A percentile compares a stretch with the other conserved stretches of the same genome.
Evolutionary conservation across 1,284 basidiomycete genomes (phyloP).

Genomic region (Apiotrichum laibachii): DNA sequence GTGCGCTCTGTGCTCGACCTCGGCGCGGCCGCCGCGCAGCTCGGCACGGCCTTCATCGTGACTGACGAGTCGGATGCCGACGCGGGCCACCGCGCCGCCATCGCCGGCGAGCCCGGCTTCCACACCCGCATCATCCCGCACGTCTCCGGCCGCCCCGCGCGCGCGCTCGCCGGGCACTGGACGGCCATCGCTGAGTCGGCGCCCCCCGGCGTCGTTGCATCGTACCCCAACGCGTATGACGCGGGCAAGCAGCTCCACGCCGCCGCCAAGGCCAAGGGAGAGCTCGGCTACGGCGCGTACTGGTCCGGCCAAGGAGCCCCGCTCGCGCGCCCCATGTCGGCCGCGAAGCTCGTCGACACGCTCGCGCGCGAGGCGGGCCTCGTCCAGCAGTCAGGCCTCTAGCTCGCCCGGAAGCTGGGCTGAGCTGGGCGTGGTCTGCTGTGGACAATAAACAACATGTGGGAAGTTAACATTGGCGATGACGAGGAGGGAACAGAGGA

Average conservation of each 20-base stretch:
- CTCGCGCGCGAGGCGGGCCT: constrained; percentile 22
- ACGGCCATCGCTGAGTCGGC: constrained; percentile 18
- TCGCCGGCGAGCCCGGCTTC: constrained; percentile 13
- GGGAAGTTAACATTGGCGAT: no score
- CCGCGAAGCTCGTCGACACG: constrained; percentile 25
- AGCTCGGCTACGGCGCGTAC: constrained; percentile 33
- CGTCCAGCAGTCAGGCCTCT: constrained; percentile 15
- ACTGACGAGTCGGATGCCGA: constrained; percentile 36
- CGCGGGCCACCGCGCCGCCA: constrained; percentile 25
- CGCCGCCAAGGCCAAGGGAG: constrained; percentile 33
- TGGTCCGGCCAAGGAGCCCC: constrained; percentile 42
- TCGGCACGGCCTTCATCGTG: constrained; percentile 42
- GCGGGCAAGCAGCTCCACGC: constrained; percentile 36
- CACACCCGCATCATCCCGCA: constrained; percentile 29
- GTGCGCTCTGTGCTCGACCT: constrained; percentile 25
- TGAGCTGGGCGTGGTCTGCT: no score
- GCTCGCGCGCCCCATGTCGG: constrained; percentile 27
- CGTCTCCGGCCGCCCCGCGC: constrained; percentile 39
- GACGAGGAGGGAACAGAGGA: no score
- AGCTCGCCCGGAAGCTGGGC: no score
- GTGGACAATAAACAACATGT: no score
- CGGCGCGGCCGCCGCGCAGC: constrained; percentile 36
- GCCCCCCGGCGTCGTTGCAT: constrained; percentile 11
- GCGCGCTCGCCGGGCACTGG: constrained; percentile 30
- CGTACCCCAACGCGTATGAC: constrained; percentile 42